Percentiles rank a stretch among this genome's conserved stretches.
Evolutionary conservation across 2,329 filamentous ascomycete species (phyloP).

Genomic region (Talaromyces sp.): DNA sequence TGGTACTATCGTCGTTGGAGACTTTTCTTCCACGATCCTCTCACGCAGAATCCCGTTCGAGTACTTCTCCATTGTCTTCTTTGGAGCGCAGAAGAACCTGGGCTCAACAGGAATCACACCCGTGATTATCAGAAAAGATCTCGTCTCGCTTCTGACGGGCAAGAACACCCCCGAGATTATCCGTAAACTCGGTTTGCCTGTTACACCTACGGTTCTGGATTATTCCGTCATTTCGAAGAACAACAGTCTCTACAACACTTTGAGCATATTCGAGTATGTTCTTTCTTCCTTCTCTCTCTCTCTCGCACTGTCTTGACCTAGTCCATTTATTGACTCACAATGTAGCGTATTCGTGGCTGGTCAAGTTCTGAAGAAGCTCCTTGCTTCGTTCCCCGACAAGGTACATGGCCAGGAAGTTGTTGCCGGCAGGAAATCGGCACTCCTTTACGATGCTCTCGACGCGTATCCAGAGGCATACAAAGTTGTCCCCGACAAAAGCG

Average conservation of each 20-base stretch:
- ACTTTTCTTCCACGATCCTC: constrained; percentile 94
- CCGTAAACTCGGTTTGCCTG: constrained; percentile 58
- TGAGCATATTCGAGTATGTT: constrained; percentile 74
- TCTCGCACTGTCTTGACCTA: constrained; percentile 55
- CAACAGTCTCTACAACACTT: constrained; percentile 91
- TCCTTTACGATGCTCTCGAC: constrained; percentile 75
- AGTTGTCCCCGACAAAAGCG: constrained; percentile 69
- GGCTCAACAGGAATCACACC: constrained; percentile 82
- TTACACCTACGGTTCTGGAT: constrained; percentile 65
- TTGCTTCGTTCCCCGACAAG: constrained; percentile 60
- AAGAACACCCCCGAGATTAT: background rate
- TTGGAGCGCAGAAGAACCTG: constrained; percentile 88
- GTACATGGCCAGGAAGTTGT: constrained; percentile 72
- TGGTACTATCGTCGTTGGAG: constrained; percentile 73
- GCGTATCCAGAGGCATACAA: constrained; percentile 66
- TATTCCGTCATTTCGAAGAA: constrained; percentile 86
- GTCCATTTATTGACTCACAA: background rate
- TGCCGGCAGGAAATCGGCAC: constrained; percentile 65
- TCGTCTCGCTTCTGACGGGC: constrained; percentile 60
- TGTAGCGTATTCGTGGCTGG: constrained; percentile 48
- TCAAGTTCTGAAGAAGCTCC: constrained; percentile 74
- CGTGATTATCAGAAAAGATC: constrained; percentile 72
- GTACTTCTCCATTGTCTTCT: constrained; percentile 8
- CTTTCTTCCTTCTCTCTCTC: background rate
- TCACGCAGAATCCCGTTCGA: constrained; percentile 9